Evolutionary conservation across 192 early-diverging fungal species (phyloP), one percentile per base, ranked within the genome.

Genomic region (Gonapodya prolifera): DNA sequence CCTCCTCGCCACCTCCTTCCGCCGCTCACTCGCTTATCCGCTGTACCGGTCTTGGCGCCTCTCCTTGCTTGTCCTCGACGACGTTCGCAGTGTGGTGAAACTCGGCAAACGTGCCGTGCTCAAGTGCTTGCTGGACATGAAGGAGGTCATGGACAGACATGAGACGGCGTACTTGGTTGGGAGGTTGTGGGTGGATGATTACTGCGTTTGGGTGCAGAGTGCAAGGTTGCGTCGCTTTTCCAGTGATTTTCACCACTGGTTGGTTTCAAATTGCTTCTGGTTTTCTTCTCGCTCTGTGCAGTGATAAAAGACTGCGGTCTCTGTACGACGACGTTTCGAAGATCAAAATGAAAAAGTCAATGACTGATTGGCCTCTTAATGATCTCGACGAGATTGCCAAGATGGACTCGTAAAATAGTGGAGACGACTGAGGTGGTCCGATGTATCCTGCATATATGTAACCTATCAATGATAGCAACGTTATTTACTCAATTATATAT

Each of bases 191-290:
- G 35, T 99, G 23, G 95, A 95, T 80, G 96, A 99, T 81, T 99
- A 99, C 82, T 98, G 96, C 82, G 86, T 94, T 29, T 99, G 97
- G 97, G 85, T 96, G 61, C 95, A 96, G 77, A 86, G 84, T 69
- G 86, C 92, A 30, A 89, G 81, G 91, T 91, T 85, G 83, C 8
- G 8, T 61, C 69, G 30, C 23, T 36, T 1, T 17, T 79, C 0
- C 0, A 17, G 29, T 32, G 35, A n/a, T 28, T 77, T 73, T 75
- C 73, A 1, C 69, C 33, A 69, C 1, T 2, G 23, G 35, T 36
- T 36, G 23, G 34, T 34, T 70, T 78, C 29, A 34, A 30, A 8
- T 31, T 71, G 23, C 2, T 71, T 2, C 69, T 29, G 78, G 34
- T 78, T 34, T 79, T 30, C 73, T 79, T 75, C 30, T 76, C 0